Conservation (phyloP, 495 filamentous ascomycete genomes). For the Penicillium pancosmium region DNA sequence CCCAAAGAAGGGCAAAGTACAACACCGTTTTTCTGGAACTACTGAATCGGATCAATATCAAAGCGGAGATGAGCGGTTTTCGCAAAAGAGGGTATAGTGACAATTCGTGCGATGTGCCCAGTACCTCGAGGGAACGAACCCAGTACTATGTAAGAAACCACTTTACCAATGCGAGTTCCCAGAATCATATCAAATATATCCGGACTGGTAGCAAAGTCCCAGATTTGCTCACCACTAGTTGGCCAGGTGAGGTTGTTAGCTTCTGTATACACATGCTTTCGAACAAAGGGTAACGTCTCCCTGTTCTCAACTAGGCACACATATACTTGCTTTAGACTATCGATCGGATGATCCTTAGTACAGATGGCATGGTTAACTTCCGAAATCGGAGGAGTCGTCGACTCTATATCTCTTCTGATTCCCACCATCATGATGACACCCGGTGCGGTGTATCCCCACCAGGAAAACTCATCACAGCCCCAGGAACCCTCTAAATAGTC, state of each 20-base stretch:
- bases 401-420: not conserved
- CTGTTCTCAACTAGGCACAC: not conserved
- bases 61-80: not conserved
- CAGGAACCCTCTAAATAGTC: not conserved
- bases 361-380: not conserved
- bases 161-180: conserved; percentile 8
- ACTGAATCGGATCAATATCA: not conserved
- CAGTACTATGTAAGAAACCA: conserved; percentile 4
- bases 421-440: not conserved
- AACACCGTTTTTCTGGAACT: no score
- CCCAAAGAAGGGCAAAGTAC: no score
- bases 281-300: not conserved
- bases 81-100: not conserved
- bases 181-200: conserved; percentile 2
- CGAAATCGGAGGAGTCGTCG: not conserved
- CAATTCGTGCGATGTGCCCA: not conserved
- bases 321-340: not conserved
- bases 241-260: conserved; percentile 1
- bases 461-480: not conserved
- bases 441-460: not conserved
- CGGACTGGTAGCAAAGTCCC: not conserved
- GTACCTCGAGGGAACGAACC: conserved; percentile 9
- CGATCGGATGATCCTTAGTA: not conserved
- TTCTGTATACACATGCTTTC: not conserved
- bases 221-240: not conserved